Conservation (phyloP, 352 stramenopile species). For the Pythium utonaiense region DNA sequence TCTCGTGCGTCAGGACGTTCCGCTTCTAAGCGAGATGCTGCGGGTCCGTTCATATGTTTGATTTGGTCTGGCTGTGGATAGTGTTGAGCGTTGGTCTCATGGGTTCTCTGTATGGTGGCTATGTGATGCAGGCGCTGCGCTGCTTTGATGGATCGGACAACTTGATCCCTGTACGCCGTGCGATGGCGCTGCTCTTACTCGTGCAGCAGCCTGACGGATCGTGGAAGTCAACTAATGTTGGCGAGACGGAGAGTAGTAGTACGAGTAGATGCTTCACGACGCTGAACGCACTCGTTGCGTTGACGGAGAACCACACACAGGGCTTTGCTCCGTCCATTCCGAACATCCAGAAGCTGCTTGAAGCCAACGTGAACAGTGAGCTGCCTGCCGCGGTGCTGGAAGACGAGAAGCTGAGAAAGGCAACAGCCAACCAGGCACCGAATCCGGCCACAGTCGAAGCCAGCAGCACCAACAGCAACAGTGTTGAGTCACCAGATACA, state of each 20-base stretch:
- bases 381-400: slow-evolving; percentile 24
- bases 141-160: slow-evolving; percentile 72
- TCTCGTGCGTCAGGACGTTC: slow-evolving; percentile 68
- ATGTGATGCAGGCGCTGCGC: slow-evolving; percentile 65
- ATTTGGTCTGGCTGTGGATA: too few species aligned
- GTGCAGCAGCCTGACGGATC: slow-evolving; percentile 56
- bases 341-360: slow-evolving; percentile 43
- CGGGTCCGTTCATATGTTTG: too few species aligned
- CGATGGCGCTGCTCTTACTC: slow-evolving; percentile 61
- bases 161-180: slow-evolving; percentile 62
- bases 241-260: slow-evolving; percentile 14
- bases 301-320: slow-evolving; percentile 39
- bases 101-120: background rate
- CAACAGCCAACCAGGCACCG: background rate
- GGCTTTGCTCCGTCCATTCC: slow-evolving; percentile 69
- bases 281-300: slow-evolving; percentile 41
- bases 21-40: slow-evolving; percentile 67
- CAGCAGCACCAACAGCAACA: background rate
- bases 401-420: slow-evolving; percentile 22
- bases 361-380: slow-evolving; percentile 61
- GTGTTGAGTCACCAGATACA: background rate
- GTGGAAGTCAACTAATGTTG: slow-evolving; percentile 30
- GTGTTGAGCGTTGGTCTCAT: background rate
- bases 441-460: background rate
- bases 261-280: slow-evolving; percentile 46